These are phyloP conservation scores for Oryza punctata DNA, from an alignment of 176 grass and related monocot species.

Conservation along the genomic window DNA sequence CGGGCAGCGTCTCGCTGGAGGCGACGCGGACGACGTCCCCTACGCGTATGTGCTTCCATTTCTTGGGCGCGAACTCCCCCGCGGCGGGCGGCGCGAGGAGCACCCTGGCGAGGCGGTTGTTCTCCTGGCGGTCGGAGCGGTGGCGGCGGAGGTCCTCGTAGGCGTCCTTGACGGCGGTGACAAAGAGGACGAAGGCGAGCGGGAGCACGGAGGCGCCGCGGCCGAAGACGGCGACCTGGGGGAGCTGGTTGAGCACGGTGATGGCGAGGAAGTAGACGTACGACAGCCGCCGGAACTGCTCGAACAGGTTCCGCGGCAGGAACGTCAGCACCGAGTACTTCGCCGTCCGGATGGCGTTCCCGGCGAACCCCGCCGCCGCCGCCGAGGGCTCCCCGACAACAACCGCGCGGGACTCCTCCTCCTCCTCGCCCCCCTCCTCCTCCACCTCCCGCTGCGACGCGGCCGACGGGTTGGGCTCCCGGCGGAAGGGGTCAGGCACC, in stretches of 20 bases:
- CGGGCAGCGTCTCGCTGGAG: conserved; percentile 67
- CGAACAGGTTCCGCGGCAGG: conserved; percentile 87
- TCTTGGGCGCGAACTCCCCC: conserved; percentile 52
- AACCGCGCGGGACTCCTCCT: conserved; percentile 50
- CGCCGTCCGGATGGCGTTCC: conserved; percentile 65
- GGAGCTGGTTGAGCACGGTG: conserved; percentile 89
- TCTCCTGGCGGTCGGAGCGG: conserved; percentile 75
- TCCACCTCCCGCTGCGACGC: conserved; percentile 44
- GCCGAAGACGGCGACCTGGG: conserved; percentile 76
- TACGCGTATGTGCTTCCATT: conserved; percentile 77
- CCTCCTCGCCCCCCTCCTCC: background rate
- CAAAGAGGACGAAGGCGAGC: conserved; percentile 74
- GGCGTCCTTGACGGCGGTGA: conserved; percentile 91
- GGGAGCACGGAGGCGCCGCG: conserved; percentile 69
- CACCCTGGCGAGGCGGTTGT: conserved; percentile 56
- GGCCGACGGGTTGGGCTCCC: conserved; percentile 33
- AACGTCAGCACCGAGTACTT: conserved; percentile 83
- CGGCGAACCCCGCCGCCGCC: conserved; percentile 25
- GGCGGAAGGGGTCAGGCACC: conserved; percentile 38
- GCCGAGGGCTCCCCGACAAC: conserved; percentile 48
- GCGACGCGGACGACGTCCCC: conserved; percentile 65
- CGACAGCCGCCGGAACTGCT: conserved; percentile 85
- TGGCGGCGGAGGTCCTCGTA: conserved; percentile 92
- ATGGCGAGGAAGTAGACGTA: conserved; percentile 92
- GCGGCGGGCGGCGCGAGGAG: conserved; percentile 49